Conservation (phyloP, 352 stramenopile species). For the Phytopythium litorale region DNA sequence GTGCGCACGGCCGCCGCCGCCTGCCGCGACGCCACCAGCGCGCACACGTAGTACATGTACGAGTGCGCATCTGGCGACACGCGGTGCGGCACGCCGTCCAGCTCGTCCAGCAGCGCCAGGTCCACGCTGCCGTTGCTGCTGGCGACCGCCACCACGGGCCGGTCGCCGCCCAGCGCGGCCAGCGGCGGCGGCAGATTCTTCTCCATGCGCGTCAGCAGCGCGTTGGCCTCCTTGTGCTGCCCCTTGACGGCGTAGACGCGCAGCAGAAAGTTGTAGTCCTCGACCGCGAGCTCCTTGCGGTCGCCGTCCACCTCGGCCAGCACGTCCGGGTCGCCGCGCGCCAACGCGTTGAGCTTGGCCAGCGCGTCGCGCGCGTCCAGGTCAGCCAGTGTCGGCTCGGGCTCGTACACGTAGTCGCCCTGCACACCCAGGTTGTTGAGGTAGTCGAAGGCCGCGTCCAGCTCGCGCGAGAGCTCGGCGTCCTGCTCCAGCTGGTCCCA, state of each 20-base stretch:
- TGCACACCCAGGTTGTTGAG: constrained; percentile 57
- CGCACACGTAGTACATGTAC: constrained; percentile 79
- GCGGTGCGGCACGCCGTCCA: constrained; percentile 46
- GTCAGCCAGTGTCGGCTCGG: constrained; percentile 54
- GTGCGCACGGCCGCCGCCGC: constrained; percentile 58
- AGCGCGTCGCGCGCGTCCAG: constrained; percentile 64
- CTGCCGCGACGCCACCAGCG: constrained; percentile 41
- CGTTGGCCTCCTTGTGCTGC: constrained; percentile 51
- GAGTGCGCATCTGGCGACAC: constrained; percentile 50
- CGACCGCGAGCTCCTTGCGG: constrained; percentile 37
- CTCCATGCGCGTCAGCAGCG: constrained; percentile 71
- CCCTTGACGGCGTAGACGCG: constrained; percentile 71
- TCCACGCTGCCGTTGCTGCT: constrained; percentile 19
- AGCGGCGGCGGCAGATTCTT: constrained; percentile 36
- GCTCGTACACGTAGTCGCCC: constrained; percentile 65
- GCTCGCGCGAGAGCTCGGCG: constrained; percentile 50
- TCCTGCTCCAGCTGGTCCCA: constrained; percentile 61
- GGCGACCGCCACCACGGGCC: background rate
- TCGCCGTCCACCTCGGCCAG: constrained; percentile 37
- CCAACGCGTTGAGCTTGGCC: constrained; percentile 64
- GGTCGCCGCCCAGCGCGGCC: constrained; percentile 4
- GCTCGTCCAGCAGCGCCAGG: constrained; percentile 26
- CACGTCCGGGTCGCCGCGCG: constrained; percentile 34
- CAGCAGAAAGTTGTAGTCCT: constrained; percentile 78
- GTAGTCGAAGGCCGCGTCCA: constrained; percentile 71